phyloP scores from a whole-genome alignment of 305 asterid genomes.

The Solanum aculeatissimum region DNA sequence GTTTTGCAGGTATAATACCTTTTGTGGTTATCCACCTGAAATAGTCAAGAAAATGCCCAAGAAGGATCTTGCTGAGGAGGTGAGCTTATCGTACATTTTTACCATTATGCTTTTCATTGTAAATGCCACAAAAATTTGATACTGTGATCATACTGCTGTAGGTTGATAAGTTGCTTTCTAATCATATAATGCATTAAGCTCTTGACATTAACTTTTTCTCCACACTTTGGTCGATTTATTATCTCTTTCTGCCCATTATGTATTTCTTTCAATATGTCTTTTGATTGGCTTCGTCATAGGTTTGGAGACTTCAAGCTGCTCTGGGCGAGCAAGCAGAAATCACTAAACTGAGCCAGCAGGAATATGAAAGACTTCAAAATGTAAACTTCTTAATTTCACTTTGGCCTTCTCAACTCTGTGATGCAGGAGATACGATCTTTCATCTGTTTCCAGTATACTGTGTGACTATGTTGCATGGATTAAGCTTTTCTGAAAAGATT shows the following conservation, averaged over 20 bases:
- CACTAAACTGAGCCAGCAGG: slow-evolving; percentile 90
- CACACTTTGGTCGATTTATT: neutral
- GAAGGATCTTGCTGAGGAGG: slow-evolving; percentile 99
- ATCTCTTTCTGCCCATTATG: neutral
- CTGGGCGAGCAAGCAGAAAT: slow-evolving; percentile 97
- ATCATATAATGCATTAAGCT: neutral
- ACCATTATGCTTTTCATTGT: neutral
- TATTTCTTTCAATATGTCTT: neutral
- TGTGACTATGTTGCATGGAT: neutral
- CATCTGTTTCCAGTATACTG: neutral
- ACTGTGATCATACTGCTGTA: neutral
- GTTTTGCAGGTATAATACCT: slow-evolving; percentile 71
- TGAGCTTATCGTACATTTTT: slow-evolving; percentile 7
- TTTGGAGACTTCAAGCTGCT: slow-evolving; percentile 99
- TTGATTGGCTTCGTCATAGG: slow-evolving; percentile 32
- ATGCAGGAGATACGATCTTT: neutral
- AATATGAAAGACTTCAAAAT: slow-evolving; percentile 89
- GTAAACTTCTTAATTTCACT: slow-evolving; percentile 25
- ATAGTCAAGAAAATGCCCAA: slow-evolving; percentile 98
- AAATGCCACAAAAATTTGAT: neutral
- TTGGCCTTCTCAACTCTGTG: neutral
- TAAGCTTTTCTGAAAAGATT: neutral
- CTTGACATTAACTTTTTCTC: neutral
- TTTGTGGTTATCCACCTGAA: slow-evolving; percentile 93
- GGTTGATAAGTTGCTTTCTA: neutral